A percentile compares a stretch with the other conserved stretches of the same genome.
Evolutionary conservation across 1,284 basidiomycete genomes (phyloP).

Genomic region (Retiboletus flavoniger): DNA sequence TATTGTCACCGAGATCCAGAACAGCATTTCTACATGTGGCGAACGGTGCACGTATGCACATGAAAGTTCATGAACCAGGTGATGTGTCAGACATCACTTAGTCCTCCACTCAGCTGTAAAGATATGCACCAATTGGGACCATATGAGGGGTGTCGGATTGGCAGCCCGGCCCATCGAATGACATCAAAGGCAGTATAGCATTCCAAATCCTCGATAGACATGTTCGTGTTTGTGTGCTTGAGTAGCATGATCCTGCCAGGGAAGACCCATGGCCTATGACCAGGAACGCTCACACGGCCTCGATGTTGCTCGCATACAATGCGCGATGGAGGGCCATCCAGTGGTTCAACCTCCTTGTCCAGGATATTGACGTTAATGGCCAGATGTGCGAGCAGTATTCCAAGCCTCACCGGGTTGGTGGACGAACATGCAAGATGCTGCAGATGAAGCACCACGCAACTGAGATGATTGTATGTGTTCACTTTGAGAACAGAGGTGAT

Average conservation of each 20-base stretch:
- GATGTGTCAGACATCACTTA: neutral
- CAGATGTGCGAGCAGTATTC: conserved; percentile 83
- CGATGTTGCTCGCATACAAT: conserved; percentile 83
- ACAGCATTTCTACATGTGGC: conserved; percentile 63
- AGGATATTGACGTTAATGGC: conserved; percentile 78
- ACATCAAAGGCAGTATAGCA: conserved; percentile 93
- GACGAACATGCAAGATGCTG: conserved; percentile 78
- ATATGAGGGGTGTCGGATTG: conserved; percentile 72
- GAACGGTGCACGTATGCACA: neutral
- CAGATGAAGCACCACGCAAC: conserved; percentile 81
- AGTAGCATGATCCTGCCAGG: conserved; percentile 64
- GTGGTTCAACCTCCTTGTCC: conserved; percentile 82
- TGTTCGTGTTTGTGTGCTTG: conserved; percentile 74
- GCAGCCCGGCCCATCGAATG: conserved; percentile 78
- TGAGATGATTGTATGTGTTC: conserved; percentile 71
- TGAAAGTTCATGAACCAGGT: neutral
- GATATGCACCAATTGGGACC: conserved; percentile 76
- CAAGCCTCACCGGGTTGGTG: conserved; percentile 56
- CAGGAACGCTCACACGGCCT: conserved; percentile 56
- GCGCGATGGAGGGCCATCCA: conserved; percentile 95
- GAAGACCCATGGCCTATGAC: conserved; percentile 2
- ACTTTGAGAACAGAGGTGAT: conserved; percentile 53
- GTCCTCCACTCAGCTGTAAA: neutral
- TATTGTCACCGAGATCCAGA: conserved; percentile 79
- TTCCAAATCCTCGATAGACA: conserved; percentile 79